Evolutionary conservation across 2,329 filamentous ascomycete species (phyloP).

Genomic region (Pestalotiopsis sp.): DNA sequence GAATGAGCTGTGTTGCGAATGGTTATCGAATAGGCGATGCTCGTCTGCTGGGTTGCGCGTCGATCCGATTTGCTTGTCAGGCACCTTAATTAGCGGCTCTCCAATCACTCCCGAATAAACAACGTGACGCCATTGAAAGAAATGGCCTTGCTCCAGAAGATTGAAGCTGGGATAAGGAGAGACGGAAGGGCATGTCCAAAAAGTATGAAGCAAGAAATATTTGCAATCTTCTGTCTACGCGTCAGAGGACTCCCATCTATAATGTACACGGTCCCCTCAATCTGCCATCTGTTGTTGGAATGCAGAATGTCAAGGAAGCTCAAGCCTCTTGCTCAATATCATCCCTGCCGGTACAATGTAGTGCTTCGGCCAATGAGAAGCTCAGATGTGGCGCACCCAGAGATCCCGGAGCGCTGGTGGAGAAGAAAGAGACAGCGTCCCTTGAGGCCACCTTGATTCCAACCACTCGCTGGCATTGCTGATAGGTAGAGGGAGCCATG

Average conservation of each 20-base stretch:
- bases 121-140: neutral
- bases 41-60: neutral
- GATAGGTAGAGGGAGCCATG: neutral
- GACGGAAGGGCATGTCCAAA: neutral
- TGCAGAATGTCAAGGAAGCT: neutral
- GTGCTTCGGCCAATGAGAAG: constrained; percentile 6
- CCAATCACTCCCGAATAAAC: neutral
- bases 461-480: neutral
- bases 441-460: neutral
- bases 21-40: neutral
- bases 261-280: neutral
- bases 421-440: neutral
- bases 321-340: constrained; percentile 5
- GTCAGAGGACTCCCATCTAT: neutral
- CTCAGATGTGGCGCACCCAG: neutral
- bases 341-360: constrained; percentile 5
- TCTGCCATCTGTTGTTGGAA: neutral
- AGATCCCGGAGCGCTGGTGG: neutral
- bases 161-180: neutral
- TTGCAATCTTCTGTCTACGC: neutral
- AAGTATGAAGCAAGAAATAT: neutral
- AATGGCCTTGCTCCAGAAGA: neutral
- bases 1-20: neutral
- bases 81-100: neutral
- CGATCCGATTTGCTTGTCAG: neutral